Evolutionary conservation across 768 basidiomycete species (phyloP).

Genomic region (Psilocybe tampanensis): DNA sequence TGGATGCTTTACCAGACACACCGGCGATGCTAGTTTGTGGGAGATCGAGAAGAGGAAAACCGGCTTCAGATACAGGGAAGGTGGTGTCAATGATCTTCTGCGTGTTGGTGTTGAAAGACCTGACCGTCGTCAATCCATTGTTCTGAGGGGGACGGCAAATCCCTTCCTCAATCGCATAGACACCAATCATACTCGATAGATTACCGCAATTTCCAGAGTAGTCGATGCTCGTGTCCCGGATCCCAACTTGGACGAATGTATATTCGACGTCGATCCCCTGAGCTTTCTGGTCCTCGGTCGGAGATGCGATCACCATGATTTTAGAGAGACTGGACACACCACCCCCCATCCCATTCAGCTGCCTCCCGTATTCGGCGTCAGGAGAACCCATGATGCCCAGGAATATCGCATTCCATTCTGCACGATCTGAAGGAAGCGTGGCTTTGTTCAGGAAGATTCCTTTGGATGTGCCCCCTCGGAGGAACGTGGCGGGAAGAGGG

Average conservation of each 20-base stretch:
- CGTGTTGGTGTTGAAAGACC: constrained; percentile 74
- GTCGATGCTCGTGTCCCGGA: constrained; percentile 62
- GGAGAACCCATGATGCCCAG: constrained; percentile 83
- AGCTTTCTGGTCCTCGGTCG: constrained; percentile 42
- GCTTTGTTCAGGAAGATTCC: constrained; percentile 65
- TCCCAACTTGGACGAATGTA: constrained; percentile 68
- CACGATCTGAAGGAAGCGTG: constrained; percentile 50
- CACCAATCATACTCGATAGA: constrained; percentile 71
- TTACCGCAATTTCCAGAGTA: constrained; percentile 80
- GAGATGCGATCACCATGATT: constrained; percentile 62
- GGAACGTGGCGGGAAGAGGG: constrained; percentile 53
- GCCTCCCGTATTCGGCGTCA: constrained; percentile 64
- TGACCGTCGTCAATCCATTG: constrained; percentile 43
- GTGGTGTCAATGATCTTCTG: constrained; percentile 69
- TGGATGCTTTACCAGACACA: constrained; percentile 65
- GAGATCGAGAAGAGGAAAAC: constrained; percentile 46
- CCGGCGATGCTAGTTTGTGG: constrained; percentile 65
- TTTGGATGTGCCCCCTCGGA: constrained; percentile 79
- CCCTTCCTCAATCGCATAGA: constrained; percentile 70
- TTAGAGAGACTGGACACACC: constrained; percentile 78
- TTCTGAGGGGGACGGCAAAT: constrained; percentile 17
- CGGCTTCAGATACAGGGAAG: constrained; percentile 51
- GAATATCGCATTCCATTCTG: constrained; percentile 63
- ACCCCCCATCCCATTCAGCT: constrained; percentile 83
- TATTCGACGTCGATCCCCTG: constrained; percentile 64